These are phyloP conservation scores for Globisporangium spinosum DNA, from an alignment of 352 stramenopile species.

Conservation along the genomic window DNA sequence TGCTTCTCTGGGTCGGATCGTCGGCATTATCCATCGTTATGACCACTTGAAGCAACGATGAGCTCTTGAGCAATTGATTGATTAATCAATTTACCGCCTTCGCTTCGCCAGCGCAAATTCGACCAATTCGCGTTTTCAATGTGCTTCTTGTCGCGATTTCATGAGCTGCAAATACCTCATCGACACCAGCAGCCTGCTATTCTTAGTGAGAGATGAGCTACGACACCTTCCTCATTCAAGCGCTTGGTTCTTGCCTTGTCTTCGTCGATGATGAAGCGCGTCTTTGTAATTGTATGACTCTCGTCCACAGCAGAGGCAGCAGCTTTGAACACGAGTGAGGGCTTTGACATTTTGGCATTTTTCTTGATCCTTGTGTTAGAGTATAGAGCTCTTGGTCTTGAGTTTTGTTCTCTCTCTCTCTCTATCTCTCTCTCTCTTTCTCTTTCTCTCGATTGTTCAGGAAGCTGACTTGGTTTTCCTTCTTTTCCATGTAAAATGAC, in stretches of 20 bases:
- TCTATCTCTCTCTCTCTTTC: not conserved
- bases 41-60: not conserved
- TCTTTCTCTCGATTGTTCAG: not conserved
- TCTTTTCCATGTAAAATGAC: constrained; percentile 11
- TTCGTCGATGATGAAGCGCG: not conserved
- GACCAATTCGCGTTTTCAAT: not conserved
- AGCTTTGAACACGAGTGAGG: not conserved
- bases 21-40: constrained; percentile 1
- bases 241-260: not conserved
- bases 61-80: not conserved
- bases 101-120: not conserved
- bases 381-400: constrained; percentile 3
- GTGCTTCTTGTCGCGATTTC: not conserved
- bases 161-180: constrained; percentile 2
- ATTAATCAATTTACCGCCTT: not conserved
- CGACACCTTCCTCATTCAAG: not conserved
- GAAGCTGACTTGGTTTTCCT: not conserved
- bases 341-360: not conserved
- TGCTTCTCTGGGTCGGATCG: not conserved
- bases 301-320: not conserved
- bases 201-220: not conserved
- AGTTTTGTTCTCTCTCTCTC: not conserved
- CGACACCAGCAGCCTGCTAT: not conserved
- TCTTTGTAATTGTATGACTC: not conserved
- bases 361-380: constrained; percentile 1